Evolutionary conservation across 768 basidiomycete genomes (phyloP).

Genomic region (Leccinum rimulosum): DNA sequence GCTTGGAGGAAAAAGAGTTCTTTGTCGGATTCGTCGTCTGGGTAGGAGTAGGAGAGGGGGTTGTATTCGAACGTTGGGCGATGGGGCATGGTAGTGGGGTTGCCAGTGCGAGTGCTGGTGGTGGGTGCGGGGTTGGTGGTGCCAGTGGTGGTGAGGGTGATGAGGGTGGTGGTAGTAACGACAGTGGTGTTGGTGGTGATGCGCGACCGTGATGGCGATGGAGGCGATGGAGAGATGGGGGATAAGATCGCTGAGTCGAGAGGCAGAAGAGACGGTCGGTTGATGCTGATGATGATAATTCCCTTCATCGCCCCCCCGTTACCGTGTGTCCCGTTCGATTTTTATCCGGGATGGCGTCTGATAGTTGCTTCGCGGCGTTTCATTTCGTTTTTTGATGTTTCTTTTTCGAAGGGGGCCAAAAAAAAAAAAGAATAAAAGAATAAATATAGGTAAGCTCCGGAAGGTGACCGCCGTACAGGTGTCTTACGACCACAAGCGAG

Average conservation of each 20-base stretch:
- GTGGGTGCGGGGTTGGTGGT: neutral
- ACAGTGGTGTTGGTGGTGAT: neutral
- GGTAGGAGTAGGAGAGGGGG: conserved; percentile 17
- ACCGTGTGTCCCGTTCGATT: conserved; percentile 2
- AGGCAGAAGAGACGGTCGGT: neutral
- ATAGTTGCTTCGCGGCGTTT: conserved; percentile 16
- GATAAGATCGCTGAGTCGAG: neutral
- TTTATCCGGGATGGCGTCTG: conserved; percentile 9
- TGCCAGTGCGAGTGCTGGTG: neutral
- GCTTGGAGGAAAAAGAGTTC: conserved; percentile 22
- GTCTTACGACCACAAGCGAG: neutral
- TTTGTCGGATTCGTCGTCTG: conserved; percentile 27
- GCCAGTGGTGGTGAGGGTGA: neutral
- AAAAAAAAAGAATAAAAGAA: neutral
- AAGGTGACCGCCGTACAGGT: neutral
- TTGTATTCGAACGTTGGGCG: conserved; percentile 22
- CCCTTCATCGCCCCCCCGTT: conserved; percentile 3
- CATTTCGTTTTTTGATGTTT: conserved; percentile 1
- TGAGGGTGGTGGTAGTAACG: neutral
- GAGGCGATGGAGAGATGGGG: neutral
- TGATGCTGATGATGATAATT: neutral
- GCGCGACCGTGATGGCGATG: neutral
- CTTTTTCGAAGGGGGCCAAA: neutral
- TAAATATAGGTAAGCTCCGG: neutral
- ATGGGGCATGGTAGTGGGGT: conserved; percentile 2